These are phyloP conservation scores for Physaria fendleri DNA, from an alignment of 345 rosid species.

Conservation along the genomic window DNA sequence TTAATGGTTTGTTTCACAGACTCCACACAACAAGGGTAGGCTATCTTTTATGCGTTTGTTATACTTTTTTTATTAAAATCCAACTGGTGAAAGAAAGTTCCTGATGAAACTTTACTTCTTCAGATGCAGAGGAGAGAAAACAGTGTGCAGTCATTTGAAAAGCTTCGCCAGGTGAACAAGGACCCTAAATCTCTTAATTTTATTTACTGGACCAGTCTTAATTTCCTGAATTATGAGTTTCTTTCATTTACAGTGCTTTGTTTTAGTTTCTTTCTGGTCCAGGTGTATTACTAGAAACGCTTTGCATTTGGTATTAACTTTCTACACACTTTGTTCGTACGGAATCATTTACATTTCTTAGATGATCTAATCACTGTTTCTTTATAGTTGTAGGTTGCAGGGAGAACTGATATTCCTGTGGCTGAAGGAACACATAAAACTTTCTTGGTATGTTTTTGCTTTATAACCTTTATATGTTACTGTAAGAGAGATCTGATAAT, in stretches of 20 bases:
- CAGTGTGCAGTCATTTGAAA: conserved; percentile 96
- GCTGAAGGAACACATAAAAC: conserved; percentile 95
- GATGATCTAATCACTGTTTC: background rate
- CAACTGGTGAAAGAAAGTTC: background rate
- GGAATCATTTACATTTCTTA: background rate
- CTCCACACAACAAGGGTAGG: conserved; percentile 94
- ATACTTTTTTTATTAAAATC: background rate
- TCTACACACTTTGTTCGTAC: background rate
- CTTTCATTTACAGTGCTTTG: background rate
- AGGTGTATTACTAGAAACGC: conserved; percentile 95
- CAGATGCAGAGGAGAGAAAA: conserved; percentile 99
- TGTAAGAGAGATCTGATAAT: background rate
- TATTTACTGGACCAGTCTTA: background rate
- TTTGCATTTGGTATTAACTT: conserved; percentile 68
- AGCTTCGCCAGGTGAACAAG: conserved; percentile 83
- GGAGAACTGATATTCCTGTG: conserved; percentile 80
- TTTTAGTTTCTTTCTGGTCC: too few relatives aligned
- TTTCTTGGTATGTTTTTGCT: conserved; percentile 43
- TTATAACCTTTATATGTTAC: background rate
- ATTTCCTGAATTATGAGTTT: background rate
- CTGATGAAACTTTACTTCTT: conserved; percentile 15
- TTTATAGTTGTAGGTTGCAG: conserved; percentile 72
- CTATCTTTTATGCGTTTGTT: background rate
- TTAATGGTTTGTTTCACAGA: conserved; percentile 41
- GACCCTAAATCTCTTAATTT: background rate